These are phyloP conservation scores for Graphilbum ipis-grandicollis DNA, from an alignment of 2,329 filamentous ascomycete genomes.

Conservation along the genomic window DNA sequence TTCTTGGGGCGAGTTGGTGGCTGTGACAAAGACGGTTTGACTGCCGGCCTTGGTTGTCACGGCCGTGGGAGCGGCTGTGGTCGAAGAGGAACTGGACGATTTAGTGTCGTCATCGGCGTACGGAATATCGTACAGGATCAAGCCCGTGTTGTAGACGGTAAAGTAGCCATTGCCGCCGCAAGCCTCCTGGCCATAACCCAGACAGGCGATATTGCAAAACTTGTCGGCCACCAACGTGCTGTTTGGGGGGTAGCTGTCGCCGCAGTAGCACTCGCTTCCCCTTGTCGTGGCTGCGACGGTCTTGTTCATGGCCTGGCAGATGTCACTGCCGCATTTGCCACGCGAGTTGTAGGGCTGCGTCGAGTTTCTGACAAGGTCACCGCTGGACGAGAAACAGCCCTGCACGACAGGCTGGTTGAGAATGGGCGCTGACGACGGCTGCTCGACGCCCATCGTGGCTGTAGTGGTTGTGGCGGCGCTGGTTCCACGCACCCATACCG, in stretches of 20 bases:
- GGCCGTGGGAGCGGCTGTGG: conserved; percentile 1
- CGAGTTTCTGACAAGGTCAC: conserved; percentile 17
- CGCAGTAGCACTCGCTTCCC: conserved; percentile 55
- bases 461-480: conserved; percentile 5
- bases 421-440: conserved; percentile 19
- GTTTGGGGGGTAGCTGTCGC: conserved; percentile 45
- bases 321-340: conserved; percentile 21
- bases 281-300: conserved; percentile 45
- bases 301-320: conserved; percentile 25
- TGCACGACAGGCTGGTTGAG: conserved; percentile 23
- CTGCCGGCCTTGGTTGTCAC: conserved; percentile 5
- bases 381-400: conserved; percentile 31
- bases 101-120: conserved; percentile 13
- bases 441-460: conserved; percentile 15
- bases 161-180: conserved; percentile 42
- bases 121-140: conserved; percentile 21
- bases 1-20: conserved; percentile 8
- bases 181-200: conserved; percentile 40
- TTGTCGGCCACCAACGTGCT: conserved; percentile 33
- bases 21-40: conserved; percentile 10
- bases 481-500: conserved; percentile 4
- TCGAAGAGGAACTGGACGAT: conserved; percentile 11
- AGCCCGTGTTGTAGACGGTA: conserved; percentile 33
- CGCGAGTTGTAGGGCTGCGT: conserved; percentile 18
- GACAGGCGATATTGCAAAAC: conserved; percentile 49